phyloP scores from a whole-genome alignment of 495 filamentous ascomycete genomes.

The Annulohypoxylon stygium region DNA sequence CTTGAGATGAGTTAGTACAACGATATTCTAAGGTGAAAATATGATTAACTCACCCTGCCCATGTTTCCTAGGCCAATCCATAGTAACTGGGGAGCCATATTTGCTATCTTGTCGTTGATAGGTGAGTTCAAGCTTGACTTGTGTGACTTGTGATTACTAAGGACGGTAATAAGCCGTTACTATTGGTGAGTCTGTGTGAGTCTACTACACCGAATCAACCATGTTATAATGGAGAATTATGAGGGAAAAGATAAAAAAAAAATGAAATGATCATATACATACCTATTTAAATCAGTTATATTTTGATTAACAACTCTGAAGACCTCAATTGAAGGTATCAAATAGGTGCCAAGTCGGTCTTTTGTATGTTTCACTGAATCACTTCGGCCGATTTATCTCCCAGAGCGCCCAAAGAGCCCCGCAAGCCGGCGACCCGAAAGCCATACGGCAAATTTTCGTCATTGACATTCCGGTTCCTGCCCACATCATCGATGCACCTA shows the following conservation, averaged over 20 bases:
- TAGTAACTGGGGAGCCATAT: slow-evolving; percentile 74
- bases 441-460: slow-evolving; percentile 36
- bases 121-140: neutral
- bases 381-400: slow-evolving; percentile 8
- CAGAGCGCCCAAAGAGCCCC: slow-evolving; percentile 25
- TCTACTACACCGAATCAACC: neutral
- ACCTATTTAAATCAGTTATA: neutral
- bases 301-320: neutral
- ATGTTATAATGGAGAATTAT: neutral
- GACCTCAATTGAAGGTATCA: neutral
- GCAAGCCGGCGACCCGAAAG: slow-evolving; percentile 29
- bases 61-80: slow-evolving; percentile 95
- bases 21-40: slow-evolving; percentile 1
- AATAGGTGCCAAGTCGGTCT: slow-evolving; percentile 31
- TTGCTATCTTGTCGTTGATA: slow-evolving; percentile 18
- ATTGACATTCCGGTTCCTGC: slow-evolving; percentile 29
- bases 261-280: neutral
- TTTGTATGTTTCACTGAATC: slow-evolving; percentile 15
- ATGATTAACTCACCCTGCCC: slow-evolving; percentile 73
- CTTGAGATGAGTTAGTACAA: slow-evolving; percentile 58
- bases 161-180: neutral
- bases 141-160: neutral
- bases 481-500: neutral
- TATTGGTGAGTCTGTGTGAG: neutral
- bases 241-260: neutral